Evolutionary conservation across 2,329 filamentous ascomycete genomes (phyloP).

Genomic region (Leptographium wingfieldii): DNA sequence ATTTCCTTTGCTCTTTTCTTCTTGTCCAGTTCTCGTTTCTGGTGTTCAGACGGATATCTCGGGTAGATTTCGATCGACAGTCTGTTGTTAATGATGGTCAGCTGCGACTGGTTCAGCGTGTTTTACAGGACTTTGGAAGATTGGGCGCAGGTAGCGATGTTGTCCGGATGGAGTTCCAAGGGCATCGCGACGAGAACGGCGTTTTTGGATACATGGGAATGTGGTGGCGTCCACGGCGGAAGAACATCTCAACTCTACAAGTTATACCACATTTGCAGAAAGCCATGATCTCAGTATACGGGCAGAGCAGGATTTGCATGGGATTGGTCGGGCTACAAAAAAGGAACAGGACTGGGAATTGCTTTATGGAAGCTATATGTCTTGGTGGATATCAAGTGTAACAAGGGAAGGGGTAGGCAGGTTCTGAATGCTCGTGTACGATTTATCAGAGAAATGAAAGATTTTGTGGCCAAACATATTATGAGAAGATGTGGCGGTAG

Average conservation of each 20-base stretch:
- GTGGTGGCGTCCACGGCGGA: constrained; percentile 24
- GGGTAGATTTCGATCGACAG: background rate
- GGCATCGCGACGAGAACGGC: background rate
- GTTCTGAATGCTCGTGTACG: constrained; percentile 7
- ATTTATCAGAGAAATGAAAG: background rate
- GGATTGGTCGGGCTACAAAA: background rate
- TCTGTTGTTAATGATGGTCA: background rate
- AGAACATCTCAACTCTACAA: constrained; percentile 38
- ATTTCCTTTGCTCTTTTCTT: background rate
- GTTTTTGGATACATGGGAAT: constrained; percentile 2
- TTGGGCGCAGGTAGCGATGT: background rate
- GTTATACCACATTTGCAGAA: constrained; percentile 18
- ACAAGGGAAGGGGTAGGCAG: background rate
- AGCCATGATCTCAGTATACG: constrained; percentile 8
- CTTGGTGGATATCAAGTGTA: background rate
- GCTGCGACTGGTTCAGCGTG: background rate
- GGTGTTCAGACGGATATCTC: background rate
- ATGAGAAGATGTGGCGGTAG: too few species aligned
- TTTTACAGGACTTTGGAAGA: background rate
- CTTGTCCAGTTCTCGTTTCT: background rate
- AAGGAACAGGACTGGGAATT: background rate
- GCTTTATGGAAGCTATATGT: background rate
- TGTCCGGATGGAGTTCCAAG: background rate
- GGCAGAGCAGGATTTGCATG: constrained; percentile 4
- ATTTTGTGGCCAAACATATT: constrained; percentile 1